A percentile compares a stretch with the other conserved stretches of the same genome.
Conservation (phyloP, 192 early-diverging fungal genomes). For the Coemansia sp. region DNA sequence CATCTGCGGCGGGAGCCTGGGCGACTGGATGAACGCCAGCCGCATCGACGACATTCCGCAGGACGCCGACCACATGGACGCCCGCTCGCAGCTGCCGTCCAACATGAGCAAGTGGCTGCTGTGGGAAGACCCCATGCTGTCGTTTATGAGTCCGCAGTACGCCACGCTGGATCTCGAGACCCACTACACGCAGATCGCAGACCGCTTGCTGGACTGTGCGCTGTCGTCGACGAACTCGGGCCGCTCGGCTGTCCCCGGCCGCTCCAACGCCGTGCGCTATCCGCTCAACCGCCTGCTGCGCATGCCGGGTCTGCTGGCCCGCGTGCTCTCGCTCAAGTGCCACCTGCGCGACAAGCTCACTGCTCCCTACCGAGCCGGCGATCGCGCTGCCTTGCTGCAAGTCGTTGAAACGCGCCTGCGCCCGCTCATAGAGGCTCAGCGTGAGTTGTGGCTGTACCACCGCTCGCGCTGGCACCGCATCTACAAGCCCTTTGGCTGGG, state of each 20-base stretch:
- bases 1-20: constrained; percentile 79
- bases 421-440: constrained; percentile 64
- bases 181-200: constrained; percentile 64
- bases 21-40: constrained; percentile 74
- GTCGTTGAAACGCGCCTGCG: constrained; percentile 60
- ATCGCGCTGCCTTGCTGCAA: constrained; percentile 60
- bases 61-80: constrained; percentile 40
- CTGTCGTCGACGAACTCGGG: constrained; percentile 21
- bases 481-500: constrained; percentile 88
- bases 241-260: constrained; percentile 6
- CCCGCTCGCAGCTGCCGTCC: constrained; percentile 63
- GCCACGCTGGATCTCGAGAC: constrained; percentile 65
- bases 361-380: constrained; percentile 61
- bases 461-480: constrained; percentile 75
- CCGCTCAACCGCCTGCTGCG: constrained; percentile 73
- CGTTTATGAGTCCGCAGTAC: constrained; percentile 82
- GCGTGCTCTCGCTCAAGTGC: constrained; percentile 70
- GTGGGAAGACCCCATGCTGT: constrained; percentile 83
- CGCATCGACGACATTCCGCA: constrained; percentile 57
- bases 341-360: constrained; percentile 67
- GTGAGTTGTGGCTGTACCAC: constrained; percentile 81
- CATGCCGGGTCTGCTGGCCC: constrained; percentile 70
- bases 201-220: constrained; percentile 58
- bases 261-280: constrained; percentile 32
- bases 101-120: constrained; percentile 85